A percentile compares a stretch with the other conserved stretches of the same genome.
These are phyloP conservation scores for Spiraea crenata DNA, from an alignment of 331 rosid species.

Conservation along the genomic window DNA sequence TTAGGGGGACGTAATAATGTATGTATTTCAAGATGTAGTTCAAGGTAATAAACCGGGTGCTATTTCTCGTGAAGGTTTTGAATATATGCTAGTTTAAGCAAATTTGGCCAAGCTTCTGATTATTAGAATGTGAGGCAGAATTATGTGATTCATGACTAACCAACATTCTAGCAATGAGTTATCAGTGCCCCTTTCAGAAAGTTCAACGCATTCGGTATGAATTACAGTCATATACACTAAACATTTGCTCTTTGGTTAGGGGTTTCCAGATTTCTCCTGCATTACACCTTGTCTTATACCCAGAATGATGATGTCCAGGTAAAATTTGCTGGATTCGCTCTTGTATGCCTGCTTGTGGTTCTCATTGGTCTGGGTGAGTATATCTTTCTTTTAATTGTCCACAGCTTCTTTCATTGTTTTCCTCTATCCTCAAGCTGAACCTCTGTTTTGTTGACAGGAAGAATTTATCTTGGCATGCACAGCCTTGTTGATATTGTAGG, in stretches of 20 bases:
- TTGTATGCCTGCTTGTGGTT: constrained; percentile 62
- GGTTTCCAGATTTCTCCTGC: constrained; percentile 74
- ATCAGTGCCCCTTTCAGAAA: no score
- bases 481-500: constrained; percentile 65
- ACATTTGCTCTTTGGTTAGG: constrained; percentile 29
- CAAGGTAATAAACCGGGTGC: background rate
- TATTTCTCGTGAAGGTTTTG: constrained; percentile 11
- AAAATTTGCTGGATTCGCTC: constrained; percentile 48
- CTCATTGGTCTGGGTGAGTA: constrained; percentile 81
- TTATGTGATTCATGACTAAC: background rate
- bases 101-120: background rate
- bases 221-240: constrained; percentile 25
- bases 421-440: constrained; percentile 20
- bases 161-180: background rate
- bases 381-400: constrained; percentile 14
- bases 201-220: background rate
- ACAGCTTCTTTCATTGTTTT: constrained; percentile 22
- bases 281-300: constrained; percentile 58
- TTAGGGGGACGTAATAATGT: constrained; percentile 8
- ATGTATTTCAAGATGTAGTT: constrained; percentile 11
- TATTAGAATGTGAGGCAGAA: constrained; percentile 22
- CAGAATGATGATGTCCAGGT: constrained; percentile 52
- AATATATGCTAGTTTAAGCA: constrained; percentile 9
- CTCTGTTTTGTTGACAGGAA: constrained; percentile 53
- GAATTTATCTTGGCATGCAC: constrained; percentile 97